Percentiles rank a stretch among this genome's conserved stretches.
phyloP scores from a whole-genome alignment of 805 yeast species.

The Starmerella asiatica region DNA sequence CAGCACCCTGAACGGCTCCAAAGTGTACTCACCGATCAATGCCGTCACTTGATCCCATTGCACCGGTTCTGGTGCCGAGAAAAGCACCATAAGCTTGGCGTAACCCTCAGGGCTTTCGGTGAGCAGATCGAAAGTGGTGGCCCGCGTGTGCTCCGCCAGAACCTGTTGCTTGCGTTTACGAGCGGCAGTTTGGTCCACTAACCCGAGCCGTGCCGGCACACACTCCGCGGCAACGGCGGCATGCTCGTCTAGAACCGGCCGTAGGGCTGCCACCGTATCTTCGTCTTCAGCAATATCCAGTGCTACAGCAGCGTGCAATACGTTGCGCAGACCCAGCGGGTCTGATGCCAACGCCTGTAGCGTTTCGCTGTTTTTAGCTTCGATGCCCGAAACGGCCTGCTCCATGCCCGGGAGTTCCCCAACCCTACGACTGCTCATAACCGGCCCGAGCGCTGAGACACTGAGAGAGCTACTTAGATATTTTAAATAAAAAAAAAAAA shows the following conservation, averaged over 20 bases:
- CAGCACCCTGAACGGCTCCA: conserved; percentile 15
- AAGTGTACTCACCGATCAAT: conserved; percentile 6
- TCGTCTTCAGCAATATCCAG: background rate
- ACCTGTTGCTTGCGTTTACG: conserved; percentile 12
- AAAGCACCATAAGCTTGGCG: conserved; percentile 1
- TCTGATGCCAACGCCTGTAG: background rate
- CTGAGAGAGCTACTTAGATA: too few species aligned
- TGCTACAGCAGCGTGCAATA: background rate
- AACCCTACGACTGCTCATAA: too few species aligned
- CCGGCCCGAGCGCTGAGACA: too few species aligned
- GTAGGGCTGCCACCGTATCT: background rate
- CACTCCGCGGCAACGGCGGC: background rate
- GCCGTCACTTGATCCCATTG: conserved; percentile 1
- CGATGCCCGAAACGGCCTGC: background rate
- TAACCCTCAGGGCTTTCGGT: conserved; percentile 6
- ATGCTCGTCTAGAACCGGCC: conserved; percentile 1
- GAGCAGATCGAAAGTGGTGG: conserved; percentile 10
- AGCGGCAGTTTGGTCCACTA: conserved; percentile 2
- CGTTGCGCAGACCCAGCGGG: background rate
- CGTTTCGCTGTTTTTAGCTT: background rate
- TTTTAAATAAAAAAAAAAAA: too few species aligned
- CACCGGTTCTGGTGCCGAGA: background rate
- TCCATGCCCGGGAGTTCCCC: too few species aligned
- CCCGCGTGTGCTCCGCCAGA: conserved; percentile 13
- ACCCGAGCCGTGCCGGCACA: background rate